Evolutionary conservation across 352 stramenopile species (phyloP), one percentile per base, ranked within the genome.

Genomic region (Albugo candida): DNA sequence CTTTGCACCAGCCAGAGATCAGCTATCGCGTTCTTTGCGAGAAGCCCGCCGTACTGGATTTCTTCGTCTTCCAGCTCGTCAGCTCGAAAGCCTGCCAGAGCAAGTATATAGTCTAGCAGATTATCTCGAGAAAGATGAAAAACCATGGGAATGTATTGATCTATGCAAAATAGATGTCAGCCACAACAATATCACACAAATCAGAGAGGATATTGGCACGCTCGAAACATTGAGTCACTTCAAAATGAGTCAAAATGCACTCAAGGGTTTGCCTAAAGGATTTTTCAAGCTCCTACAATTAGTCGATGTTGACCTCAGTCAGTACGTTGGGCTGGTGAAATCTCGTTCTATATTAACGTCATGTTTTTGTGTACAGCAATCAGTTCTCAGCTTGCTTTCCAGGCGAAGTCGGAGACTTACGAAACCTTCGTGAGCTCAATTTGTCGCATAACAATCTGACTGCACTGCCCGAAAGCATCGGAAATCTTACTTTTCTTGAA

Each of bases 131-230:
- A 81, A 82, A 59, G 76, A 88, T 18, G 76, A 88, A 50, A 84
- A 86, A 51, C 78, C 72, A 45, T 88, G 76, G 76, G 76, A 88
- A 51, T 88, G 76, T 48, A 68, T 86, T 19, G 76, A 86, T 49
- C 49, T 88, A 36, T 42, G 81, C 36, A 88, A 84, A 58, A 65
- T 85, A 24, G 76, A 88, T 39, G 51, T 88, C 46, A 88, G 76
- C 43, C 76, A 86, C 56, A 86, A 88, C 50, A 55, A 63, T 0
- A 86, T 88, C 48, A 36, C 58, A 1, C 54, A 48, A 11, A 61
- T 88, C 37, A 60, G 58, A 16, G 60, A 72, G 34, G 70, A 83
- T 24, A 72, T 88, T 18, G 59, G 49, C 11, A 59, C 11, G 16
- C 49, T 89, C 11, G 57, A 59, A 20, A 67, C 69, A 0, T 54